Evolutionary conservation across 768 basidiomycete species (phyloP).

Genomic region (Serendipita sp.): DNA sequence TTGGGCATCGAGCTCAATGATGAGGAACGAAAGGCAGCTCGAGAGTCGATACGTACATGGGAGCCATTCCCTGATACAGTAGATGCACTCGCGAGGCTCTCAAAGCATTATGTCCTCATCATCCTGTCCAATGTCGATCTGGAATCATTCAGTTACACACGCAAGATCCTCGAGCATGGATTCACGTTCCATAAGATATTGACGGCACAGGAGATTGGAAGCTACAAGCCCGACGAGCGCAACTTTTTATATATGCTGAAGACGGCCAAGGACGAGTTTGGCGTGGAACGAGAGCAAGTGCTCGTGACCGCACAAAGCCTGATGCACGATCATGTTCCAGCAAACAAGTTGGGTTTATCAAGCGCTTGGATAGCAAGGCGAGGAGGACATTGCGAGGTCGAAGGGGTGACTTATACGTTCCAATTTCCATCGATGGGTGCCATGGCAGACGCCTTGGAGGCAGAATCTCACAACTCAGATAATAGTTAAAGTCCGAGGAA

Average conservation of each 20-base stretch:
- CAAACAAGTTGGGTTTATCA: constrained; percentile 34
- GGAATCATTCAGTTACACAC: constrained; percentile 41
- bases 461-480: constrained; percentile 15
- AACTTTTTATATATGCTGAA: constrained; percentile 37
- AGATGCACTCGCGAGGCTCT: constrained; percentile 39
- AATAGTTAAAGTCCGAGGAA: no score
- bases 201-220: constrained; percentile 57
- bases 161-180: constrained; percentile 30
- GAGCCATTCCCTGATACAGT: constrained; percentile 49
- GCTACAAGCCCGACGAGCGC: constrained; percentile 49
- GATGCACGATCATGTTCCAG: constrained; percentile 48
- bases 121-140: constrained; percentile 66
- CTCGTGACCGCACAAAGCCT: constrained; percentile 54
- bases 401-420: constrained; percentile 22
- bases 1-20: constrained; percentile 13
- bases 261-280: constrained; percentile 24
- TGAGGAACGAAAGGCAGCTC: constrained; percentile 16
- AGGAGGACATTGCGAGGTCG: constrained; percentile 22
- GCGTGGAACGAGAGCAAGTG: constrained; percentile 24
- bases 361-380: constrained; percentile 54
- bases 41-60: constrained; percentile 42
- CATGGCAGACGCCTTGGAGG: constrained; percentile 42
- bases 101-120: constrained; percentile 47
- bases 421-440: constrained; percentile 40
- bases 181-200: constrained; percentile 51